Base-by-base conservation (phyloP, 345 rosid genomes). In the Turritis glabra region DNA sequence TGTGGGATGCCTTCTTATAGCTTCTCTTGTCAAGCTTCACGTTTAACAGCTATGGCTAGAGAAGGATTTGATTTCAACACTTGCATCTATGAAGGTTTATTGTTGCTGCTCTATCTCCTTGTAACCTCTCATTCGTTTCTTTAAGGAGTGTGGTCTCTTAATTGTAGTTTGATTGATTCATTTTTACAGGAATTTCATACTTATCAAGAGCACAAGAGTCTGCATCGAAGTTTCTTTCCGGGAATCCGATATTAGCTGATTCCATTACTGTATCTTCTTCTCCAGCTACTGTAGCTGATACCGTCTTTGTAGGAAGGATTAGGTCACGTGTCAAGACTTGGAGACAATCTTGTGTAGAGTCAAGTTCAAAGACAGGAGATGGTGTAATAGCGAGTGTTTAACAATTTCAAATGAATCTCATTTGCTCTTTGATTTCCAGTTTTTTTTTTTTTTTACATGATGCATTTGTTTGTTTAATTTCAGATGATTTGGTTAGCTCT, bases 1-100 rank as follows among this genome's bases (percentile, higher is more conserved):
- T 69, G 80, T 5, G 95, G 96, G 68, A 85, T 88, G 89, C 97
- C 97, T 25, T 85, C 88, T 78, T 94, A 88, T 76, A 88, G 87
- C 79, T 91, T 94, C 79, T 80, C 88, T 10, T 94, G 98, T 63
- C 97, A 94, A 73, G 69, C 95, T 2, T 86, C 96, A 0, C 77
- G 72, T 80, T 83, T 94, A 79, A 74, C 75, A 33, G 64, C 93
- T 13, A 88, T 94, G 98, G 95, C 89, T 56, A 84, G 76, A 10
- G 88, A 90, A 80, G 96, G 95, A 22, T 91, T 91, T 47, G 96
- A 94, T 80, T 91, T 94, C 70, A 94, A 91, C 78, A 79, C 91
- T 55, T 94, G 97, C 69, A 86, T 94, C 53, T 82, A 87, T 73
- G 86, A 94, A 69, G 98, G 98, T 91, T 27, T 54, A 11, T 7